Percentiles rank a stretch among this genome's conserved stretches.
Conservation (phyloP, 371 early-diverging fungal species). For the Dinochytrium kinnereticum region DNA sequence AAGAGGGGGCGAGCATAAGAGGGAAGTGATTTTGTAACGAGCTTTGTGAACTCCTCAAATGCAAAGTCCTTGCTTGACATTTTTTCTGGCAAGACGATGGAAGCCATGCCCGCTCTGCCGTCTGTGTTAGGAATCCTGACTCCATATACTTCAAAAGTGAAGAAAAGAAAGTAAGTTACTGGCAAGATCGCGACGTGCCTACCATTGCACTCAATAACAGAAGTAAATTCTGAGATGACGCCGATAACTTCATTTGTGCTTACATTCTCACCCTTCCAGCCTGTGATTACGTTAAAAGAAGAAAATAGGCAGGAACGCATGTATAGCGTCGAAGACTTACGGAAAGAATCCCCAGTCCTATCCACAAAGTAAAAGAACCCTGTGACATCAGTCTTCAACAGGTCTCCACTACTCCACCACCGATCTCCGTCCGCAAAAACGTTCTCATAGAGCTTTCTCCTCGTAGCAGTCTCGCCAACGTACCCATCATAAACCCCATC, state of each 20-base stretch:
- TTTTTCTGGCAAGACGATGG: slow-evolving; percentile 39
- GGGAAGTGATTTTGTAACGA: slow-evolving; percentile 10
- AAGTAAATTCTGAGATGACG: slow-evolving; percentile 61
- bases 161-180: not conserved
- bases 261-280: slow-evolving; percentile 49
- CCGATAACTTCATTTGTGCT: slow-evolving; percentile 60
- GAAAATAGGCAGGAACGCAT: too few species aligned
- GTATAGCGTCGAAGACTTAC: slow-evolving; percentile 21
- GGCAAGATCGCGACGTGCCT: slow-evolving; percentile 38
- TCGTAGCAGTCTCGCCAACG: slow-evolving; percentile 53
- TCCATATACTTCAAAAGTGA: slow-evolving; percentile 51
- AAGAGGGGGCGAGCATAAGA: slow-evolving; percentile 27
- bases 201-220: slow-evolving; percentile 66
- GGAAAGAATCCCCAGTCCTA: slow-evolving; percentile 75
- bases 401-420: slow-evolving; percentile 72
- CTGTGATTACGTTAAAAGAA: not conserved
- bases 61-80: slow-evolving; percentile 1
- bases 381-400: slow-evolving; percentile 57
- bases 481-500: slow-evolving; percentile 42
- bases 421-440: slow-evolving; percentile 53
- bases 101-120: slow-evolving; percentile 81
- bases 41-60: slow-evolving; percentile 12
- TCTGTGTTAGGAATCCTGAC: slow-evolving; percentile 50
- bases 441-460: slow-evolving; percentile 54
- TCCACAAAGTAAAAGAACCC: slow-evolving; percentile 76